Base-by-base conservation (phyloP, 1,139 yeast species). In the Magnusiomyces tetraspermus region DNA sequence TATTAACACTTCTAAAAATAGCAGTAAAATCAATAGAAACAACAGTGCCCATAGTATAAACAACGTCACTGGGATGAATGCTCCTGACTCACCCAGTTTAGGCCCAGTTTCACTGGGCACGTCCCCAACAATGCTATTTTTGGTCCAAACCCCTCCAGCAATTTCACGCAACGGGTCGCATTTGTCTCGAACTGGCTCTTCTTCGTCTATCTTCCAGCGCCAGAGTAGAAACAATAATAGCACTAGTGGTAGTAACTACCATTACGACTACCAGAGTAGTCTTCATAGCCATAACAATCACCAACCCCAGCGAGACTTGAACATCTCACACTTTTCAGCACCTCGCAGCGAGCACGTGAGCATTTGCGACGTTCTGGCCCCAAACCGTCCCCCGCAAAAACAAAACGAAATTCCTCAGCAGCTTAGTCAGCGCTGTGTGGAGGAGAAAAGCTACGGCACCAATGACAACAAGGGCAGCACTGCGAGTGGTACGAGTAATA, bases 41-140 rank as follows among this genome's bases (percentile, higher is more conserved):
- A n/a, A n/a, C n/a, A 28, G 33, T 28, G 6, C 33, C 6, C 6
- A 28, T 28, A 11, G 33, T 28, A 28, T 28, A 11, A 28, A 28
- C 11, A 28, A 11, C 11, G 11, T 28, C 11, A 28, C 6, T 11
- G 33, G 33, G 22, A 49, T 49, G 51, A 30, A 44, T 3, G 51
- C 52, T n/a, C 57, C 54, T 5, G 57, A 54, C 24, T 50, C 53
- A 3, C 57, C 57, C 1, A 46, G 49, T 13, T 38, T 54, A 2
- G 55, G 52, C 11, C 57, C 57, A 0, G 44, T 54, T 15, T 54
- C 57, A 6, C 52, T 54, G 5, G 37, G 51, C 17, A 41, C 38
- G 24, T 54, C 57, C 13, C 57, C 57, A 11, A 52, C 50, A 1
- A 52, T 38, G 19, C 41, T 54, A 37, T 48, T 48, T 44, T 40